Percentiles rank a stretch among this genome's conserved stretches.
These are phyloP conservation scores for Aquilaria agallochum DNA, from an alignment of 441 rosid species.

Conservation along the genomic window DNA sequence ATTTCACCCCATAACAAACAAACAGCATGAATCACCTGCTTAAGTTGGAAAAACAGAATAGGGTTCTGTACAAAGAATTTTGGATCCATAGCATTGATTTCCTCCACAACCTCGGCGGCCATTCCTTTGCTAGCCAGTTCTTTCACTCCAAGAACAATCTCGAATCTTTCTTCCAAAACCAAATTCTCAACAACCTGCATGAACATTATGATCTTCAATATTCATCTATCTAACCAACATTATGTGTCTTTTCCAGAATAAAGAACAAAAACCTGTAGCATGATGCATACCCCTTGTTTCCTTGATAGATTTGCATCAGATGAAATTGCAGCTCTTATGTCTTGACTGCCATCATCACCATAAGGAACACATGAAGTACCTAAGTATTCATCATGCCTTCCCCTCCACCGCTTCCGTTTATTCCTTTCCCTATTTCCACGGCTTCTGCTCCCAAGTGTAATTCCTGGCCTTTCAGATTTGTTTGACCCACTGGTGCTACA, in stretches of 20 bases:
- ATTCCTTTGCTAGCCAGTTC: conserved; percentile 80
- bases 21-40: conserved; percentile 53
- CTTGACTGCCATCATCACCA: conserved; percentile 34
- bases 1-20: conserved; percentile 2
- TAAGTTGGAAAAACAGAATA: conserved; percentile 68
- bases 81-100: conserved; percentile 72
- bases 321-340: conserved; percentile 20
- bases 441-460: conserved; percentile 43
- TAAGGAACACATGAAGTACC: conserved; percentile 35
- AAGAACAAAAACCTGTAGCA: conserved; percentile 9
- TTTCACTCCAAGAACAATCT: conserved; percentile 72
- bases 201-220: conserved; percentile 7
- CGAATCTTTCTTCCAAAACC: conserved; percentile 49
- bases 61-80: conserved; percentile 66
- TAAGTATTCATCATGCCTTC: conserved; percentile 61
- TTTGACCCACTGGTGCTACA: conserved; percentile 86
- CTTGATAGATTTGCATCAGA: conserved; percentile 18
- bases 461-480: conserved; percentile 40
- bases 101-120: conserved; percentile 79
- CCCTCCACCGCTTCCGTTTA: conserved; percentile 94
- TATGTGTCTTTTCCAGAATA: neutral
- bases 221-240: conserved; percentile 3
- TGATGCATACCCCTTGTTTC: conserved; percentile 34
- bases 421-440: conserved; percentile 56
- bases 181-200: conserved; percentile 36